Evolutionary conservation across 2,329 filamentous ascomycete genomes (phyloP).

Genomic region (Orbilia quercus): DNA sequence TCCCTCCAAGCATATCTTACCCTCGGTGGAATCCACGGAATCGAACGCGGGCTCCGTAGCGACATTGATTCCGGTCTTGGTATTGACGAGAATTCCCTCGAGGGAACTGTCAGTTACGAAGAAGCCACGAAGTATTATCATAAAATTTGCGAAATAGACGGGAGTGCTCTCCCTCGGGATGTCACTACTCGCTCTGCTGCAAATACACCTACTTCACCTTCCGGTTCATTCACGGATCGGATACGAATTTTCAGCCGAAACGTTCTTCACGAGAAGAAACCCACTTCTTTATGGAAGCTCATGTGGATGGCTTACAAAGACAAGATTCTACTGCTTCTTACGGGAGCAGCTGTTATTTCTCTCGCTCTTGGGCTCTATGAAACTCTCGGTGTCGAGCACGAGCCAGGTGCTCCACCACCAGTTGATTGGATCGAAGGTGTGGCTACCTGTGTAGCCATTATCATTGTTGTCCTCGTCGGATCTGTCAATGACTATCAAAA

Average conservation of each 20-base stretch:
- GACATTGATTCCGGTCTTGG: constrained; percentile 79
- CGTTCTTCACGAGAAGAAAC: constrained; percentile 76
- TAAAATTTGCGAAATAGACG: constrained; percentile 13
- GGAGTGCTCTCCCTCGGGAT: background rate
- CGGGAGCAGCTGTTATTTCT: constrained; percentile 76
- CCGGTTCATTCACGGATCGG: constrained; percentile 70
- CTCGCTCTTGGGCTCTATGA: constrained; percentile 80
- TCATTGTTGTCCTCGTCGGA: constrained; percentile 73
- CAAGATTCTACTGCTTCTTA: constrained; percentile 79
- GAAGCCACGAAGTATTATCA: constrained; percentile 67
- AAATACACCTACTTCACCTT: constrained; percentile 15
- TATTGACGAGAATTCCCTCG: constrained; percentile 75
- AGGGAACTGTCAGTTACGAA: constrained; percentile 76
- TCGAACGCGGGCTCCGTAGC: constrained; percentile 81
- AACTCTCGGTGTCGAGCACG: constrained; percentile 72
- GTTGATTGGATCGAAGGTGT: constrained; percentile 77
- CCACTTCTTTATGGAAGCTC: constrained; percentile 76
- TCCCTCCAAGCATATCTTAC: constrained; percentile 82
- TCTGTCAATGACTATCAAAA: constrained; percentile 76
- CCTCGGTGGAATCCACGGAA: constrained; percentile 78
- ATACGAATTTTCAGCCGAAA: constrained; percentile 79
- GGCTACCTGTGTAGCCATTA: constrained; percentile 74
- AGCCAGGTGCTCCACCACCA: background rate
- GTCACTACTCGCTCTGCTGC: background rate
- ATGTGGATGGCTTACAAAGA: constrained; percentile 87